Conservation (phyloP, 2,329 filamentous ascomycete genomes). For the Penicillium sp. region DNA sequence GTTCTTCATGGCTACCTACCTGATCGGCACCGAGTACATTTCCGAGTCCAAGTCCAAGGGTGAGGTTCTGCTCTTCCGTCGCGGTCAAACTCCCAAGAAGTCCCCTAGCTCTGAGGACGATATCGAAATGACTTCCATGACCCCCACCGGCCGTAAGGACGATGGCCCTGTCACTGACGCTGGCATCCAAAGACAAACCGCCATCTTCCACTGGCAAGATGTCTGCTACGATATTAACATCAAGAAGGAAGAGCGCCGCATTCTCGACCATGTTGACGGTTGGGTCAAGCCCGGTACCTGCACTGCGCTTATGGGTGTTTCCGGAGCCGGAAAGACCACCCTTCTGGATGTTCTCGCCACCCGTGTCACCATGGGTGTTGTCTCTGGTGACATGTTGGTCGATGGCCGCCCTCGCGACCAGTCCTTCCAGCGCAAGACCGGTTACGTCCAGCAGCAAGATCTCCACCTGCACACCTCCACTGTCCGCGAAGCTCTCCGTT, state of each 20-base stretch:
- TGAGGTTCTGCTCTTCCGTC: constrained; percentile 73
- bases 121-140: constrained; percentile 27
- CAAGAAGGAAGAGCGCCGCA: constrained; percentile 72
- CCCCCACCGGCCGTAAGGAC: constrained; percentile 37
- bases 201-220: constrained; percentile 83
- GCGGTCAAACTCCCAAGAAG: constrained; percentile 60
- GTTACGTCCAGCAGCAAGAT: constrained; percentile 92
- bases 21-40: constrained; percentile 64
- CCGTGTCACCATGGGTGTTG: constrained; percentile 84
- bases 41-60: constrained; percentile 72
- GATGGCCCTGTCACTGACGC: constrained; percentile 28
- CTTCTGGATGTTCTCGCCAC: constrained; percentile 83
- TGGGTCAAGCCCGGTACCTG: constrained; percentile 93
- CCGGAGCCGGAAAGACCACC: constrained; percentile 92
- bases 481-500: constrained; percentile 83
- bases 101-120: constrained; percentile 25
- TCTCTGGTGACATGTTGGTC: constrained; percentile 83
- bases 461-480: constrained; percentile 82
- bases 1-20: constrained; percentile 64
- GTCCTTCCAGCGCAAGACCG: constrained; percentile 89
- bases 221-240: constrained; percentile 83
- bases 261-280: constrained; percentile 83
- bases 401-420: constrained; percentile 72
- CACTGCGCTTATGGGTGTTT: constrained; percentile 87
- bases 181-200: constrained; percentile 65